phyloP scores from a whole-genome alignment of 2,329 filamentous ascomycete species.

The Fusarium haematococcum region DNA sequence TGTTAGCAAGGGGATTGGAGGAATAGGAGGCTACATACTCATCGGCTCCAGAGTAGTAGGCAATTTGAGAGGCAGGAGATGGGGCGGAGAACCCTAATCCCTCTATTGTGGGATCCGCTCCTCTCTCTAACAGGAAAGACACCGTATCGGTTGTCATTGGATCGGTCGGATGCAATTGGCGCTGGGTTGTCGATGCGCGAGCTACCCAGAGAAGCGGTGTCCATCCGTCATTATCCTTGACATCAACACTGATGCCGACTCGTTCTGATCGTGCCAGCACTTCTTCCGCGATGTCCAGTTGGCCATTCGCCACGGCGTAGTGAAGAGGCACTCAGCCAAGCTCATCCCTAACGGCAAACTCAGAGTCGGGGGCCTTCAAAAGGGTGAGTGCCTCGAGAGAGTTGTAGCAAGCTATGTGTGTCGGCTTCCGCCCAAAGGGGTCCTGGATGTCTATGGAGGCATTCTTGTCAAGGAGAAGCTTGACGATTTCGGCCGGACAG shows the following conservation, averaged over 20 bases:
- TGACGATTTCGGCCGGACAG: neutral
- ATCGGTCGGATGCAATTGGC: neutral
- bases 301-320: conserved; percentile 1
- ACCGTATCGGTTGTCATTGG: neutral
- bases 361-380: conserved; percentile 3
- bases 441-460: neutral
- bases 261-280: neutral
- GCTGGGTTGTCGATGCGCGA: neutral
- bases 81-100: neutral
- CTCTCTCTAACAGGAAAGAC: neutral
- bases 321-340: conserved; percentile 8
- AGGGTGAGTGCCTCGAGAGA: conserved; percentile 1
- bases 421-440: neutral
- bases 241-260: neutral
- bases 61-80: neutral
- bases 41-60: neutral
- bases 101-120: neutral
- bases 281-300: neutral
- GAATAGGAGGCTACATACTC: neutral
- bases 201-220: conserved; percentile 20
- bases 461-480: neutral
- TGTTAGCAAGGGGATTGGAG: neutral
- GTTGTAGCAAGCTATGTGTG: conserved; percentile 17
- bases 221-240: conserved; percentile 13
- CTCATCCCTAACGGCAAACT: neutral